Evolutionary conservation across 148 eudicot genomes (phyloP), one percentile per base, ranked within the genome.

Genomic region (Cornus kousa): DNA sequence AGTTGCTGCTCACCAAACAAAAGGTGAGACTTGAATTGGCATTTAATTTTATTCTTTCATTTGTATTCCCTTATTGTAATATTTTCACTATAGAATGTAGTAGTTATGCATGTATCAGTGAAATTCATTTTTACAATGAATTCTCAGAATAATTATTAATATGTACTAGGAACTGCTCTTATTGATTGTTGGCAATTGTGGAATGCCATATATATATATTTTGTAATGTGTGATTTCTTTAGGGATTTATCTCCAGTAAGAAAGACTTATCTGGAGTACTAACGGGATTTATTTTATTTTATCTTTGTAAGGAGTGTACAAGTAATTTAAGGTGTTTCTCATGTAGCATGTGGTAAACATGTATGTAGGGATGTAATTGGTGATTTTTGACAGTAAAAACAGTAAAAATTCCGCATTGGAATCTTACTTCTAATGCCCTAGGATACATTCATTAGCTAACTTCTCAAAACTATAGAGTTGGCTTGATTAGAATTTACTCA

Each of bases 1-100:
- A 78, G 83, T 39, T 95, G 80, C 73, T 82, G 74, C 67, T 80
- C 3, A 48, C 95, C 5, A 91, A 90, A 80, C 87, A 83, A 70
- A 88, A 85, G 97, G 99, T 96, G 78, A 82, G 87, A 35, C 76
- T 77, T 35, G 70, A 46, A 33, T 24, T 66, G 9, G 39, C 0
- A 2, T n/a, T 48, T 35, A 31, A 35, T 8, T 71, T 79, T 67
- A 72, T 73, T 35, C 46, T 66, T 40, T 1, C 5, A 31, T 78
- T 24, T 16, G 37, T 28, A 8, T 39, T 55, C 2, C 37, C n/a
- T 16, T 62, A 17, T 5, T 20, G 4, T 7, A 20, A 17, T 17
- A 6, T 62, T 19, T 19, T 20, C 59, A 4, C 59, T 53, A 2
- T 53, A 12, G 17, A 11, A 53, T 53, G 59, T 3, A 53, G 16